Evolutionary conservation across 164 flowering plant species (phyloP).

Genomic region (Piper betle): DNA sequence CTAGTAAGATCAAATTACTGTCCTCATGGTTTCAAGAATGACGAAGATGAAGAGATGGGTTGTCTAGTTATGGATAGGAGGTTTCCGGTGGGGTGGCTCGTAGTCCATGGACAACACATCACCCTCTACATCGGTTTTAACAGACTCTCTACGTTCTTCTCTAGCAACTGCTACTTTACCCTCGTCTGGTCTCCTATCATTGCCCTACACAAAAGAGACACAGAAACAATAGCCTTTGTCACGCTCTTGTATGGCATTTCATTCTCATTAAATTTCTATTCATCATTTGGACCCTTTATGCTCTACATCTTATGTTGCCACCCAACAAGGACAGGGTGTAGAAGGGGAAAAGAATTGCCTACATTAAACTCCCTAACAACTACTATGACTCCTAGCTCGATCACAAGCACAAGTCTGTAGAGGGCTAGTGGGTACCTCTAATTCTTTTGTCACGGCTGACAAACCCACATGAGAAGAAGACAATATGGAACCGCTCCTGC

Average conservation of each 20-base stretch:
- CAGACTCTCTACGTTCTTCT: conserved; percentile 20
- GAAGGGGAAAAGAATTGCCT: conserved; percentile 2
- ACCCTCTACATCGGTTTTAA: conserved; percentile 12
- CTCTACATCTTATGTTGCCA: conserved; percentile 13
- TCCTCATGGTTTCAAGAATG: too few relatives aligned
- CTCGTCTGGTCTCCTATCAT: conserved; percentile 10
- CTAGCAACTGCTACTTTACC: conserved; percentile 2
- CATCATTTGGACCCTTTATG: conserved; percentile 3
- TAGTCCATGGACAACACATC: conserved; percentile 12
- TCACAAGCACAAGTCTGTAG: conserved; percentile 1
- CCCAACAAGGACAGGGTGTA: conserved; percentile 12
- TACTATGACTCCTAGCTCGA: background rate
- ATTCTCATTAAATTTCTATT: background rate
- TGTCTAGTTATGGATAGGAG: conserved; percentile 6
- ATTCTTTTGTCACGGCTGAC: conserved; percentile 3
- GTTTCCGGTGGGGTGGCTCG: conserved; percentile 8
- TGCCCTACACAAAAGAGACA: conserved; percentile 17
- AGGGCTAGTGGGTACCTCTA: conserved; percentile 7
- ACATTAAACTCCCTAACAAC: conserved; percentile 7
- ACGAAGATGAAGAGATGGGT: background rate
- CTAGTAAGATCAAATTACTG: background rate
- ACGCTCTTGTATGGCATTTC: conserved; percentile 1
- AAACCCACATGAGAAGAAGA: conserved; percentile 2
- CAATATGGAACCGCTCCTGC: background rate
- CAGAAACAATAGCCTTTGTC: conserved; percentile 3